Evolutionary conservation across 2,329 filamentous ascomycete genomes (phyloP).

Genomic region (Monilinia fructicola): DNA sequence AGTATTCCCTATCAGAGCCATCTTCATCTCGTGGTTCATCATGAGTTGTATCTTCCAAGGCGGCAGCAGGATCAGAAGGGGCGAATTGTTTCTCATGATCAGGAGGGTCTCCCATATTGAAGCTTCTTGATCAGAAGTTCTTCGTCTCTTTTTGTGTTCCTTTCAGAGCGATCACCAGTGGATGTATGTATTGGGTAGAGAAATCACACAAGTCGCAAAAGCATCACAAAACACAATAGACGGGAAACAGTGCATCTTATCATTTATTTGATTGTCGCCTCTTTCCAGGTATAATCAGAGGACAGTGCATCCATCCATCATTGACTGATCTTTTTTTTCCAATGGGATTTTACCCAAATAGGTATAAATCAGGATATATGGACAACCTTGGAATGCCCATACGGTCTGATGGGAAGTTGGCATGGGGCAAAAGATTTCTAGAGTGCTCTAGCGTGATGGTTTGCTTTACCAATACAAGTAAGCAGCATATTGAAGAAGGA

Average conservation of each 20-base stretch:
- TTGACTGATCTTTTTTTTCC: no score
- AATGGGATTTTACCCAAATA: background rate
- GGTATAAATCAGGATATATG: no score
- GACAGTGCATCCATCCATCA: background rate
- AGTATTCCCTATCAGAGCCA: conserved; percentile 20
- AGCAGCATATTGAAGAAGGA: no score
- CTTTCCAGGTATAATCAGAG: conserved; percentile 1
- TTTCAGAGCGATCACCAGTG: no score
- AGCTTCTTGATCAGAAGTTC: conserved; percentile 8
- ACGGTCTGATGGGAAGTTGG: background rate
- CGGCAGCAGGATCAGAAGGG: conserved; percentile 13
- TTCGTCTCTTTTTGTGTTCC: no score
- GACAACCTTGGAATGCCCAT: no score
- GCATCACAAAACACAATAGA: background rate
- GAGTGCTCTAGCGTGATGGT: background rate
- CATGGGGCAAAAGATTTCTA: conserved; percentile 2
- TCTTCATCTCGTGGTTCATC: conserved; percentile 21
- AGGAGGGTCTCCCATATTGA: conserved; percentile 16
- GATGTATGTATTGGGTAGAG: background rate
- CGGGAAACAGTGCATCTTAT: conserved; percentile 10
- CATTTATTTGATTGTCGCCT: background rate
- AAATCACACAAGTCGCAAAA: background rate
- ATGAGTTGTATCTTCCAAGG: conserved; percentile 10
- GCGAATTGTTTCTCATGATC: conserved; percentile 20
- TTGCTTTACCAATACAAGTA: conserved; percentile 1